phyloP scores from a whole-genome alignment of 495 filamentous ascomycete species.

The Lichina pygmaea region DNA sequence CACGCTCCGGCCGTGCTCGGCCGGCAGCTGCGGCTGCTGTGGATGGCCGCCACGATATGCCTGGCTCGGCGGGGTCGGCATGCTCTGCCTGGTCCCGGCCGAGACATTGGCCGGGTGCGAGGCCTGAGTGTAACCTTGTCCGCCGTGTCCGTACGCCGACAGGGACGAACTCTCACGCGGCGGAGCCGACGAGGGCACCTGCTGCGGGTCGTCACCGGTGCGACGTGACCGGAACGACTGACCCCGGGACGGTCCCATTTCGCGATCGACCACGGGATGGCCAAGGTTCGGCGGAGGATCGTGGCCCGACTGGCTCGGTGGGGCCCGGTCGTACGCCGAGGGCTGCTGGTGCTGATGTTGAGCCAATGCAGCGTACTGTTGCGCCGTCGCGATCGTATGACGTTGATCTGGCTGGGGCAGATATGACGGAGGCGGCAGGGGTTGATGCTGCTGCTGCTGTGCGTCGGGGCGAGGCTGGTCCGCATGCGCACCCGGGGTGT shows the following conservation, averaged over 20 bases:
- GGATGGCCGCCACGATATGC: conserved; percentile 1
- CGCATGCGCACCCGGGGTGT: background rate
- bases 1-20: background rate
- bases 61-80: background rate
- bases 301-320: too few relatives aligned
- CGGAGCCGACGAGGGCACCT: background rate
- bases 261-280: too few relatives aligned
- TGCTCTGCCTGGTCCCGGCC: background rate
- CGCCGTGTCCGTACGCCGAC: conserved; percentile 1
- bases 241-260: background rate
- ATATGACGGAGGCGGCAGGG: background rate
- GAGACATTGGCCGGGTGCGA: background rate
- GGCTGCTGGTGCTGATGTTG: background rate
- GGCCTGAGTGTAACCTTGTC: background rate
- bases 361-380: background rate
- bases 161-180: conserved; percentile 1
- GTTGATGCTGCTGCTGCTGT: background rate
- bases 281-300: too few relatives aligned
- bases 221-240: background rate
- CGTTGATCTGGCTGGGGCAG: background rate
- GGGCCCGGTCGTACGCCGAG: background rate
- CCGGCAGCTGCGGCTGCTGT: conserved; percentile 2
- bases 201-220: background rate
- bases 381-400: background rate
- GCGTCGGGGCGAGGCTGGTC: background rate